Percentiles rank a stretch among this genome's conserved stretches.
These are phyloP conservation scores for Clonostachys rosea DNA, from an alignment of 2,329 filamentous ascomycete species.

Conservation along the genomic window DNA sequence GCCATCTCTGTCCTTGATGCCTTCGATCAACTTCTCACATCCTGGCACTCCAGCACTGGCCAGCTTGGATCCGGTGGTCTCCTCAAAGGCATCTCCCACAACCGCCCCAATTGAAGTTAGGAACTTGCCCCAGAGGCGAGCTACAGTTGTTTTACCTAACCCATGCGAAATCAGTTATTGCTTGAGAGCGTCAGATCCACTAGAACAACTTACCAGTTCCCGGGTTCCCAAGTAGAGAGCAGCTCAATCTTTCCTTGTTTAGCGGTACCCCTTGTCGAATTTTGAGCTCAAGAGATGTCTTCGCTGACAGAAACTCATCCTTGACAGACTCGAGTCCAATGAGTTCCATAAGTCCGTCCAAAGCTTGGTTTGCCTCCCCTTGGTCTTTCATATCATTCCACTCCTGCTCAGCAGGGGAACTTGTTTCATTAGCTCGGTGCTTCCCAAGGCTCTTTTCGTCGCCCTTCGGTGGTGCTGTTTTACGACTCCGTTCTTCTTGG, in stretches of 20 bases:
- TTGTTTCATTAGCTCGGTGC: too few species aligned
- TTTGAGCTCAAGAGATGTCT: background rate
- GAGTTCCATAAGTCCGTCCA: background rate
- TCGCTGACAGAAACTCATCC: background rate
- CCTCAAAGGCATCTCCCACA: constrained; percentile 54
- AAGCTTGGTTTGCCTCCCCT: background rate
- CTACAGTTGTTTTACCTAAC: constrained; percentile 66
- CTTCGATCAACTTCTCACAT: constrained; percentile 43
- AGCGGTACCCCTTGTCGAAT: background rate
- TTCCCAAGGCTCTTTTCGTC: too few species aligned
- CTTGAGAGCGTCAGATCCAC: constrained; percentile 6
- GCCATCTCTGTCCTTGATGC: constrained; percentile 52
- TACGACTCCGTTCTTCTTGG: background rate
- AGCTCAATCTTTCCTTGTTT: constrained; percentile 51
- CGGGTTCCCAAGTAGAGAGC: constrained; percentile 65
- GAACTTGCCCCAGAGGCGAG: constrained; percentile 64
- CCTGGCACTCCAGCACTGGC: constrained; percentile 56
- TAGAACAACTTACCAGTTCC: constrained; percentile 55
- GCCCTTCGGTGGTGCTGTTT: too few species aligned
- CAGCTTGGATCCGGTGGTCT: constrained; percentile 64
- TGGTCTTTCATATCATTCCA: constrained; percentile 4
- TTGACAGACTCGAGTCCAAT: background rate
- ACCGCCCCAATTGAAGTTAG: constrained; percentile 58
- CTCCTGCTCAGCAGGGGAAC: background rate
- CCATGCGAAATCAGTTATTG: background rate